Evolutionary conservation across 768 basidiomycete species (phyloP), one percentile per base, ranked within the genome.

Genomic region (Neoboletus subvelutipes): DNA sequence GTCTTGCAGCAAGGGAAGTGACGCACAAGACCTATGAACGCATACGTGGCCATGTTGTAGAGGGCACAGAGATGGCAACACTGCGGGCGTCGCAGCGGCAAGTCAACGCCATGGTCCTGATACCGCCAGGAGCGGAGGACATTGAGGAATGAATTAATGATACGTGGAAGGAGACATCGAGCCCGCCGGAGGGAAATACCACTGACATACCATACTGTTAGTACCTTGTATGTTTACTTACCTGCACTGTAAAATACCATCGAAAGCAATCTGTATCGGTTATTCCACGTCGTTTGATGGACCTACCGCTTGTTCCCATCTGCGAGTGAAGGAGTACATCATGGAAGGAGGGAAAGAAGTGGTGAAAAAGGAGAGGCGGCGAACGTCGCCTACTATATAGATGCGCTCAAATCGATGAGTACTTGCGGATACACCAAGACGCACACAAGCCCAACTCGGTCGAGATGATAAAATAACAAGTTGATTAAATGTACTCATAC

Each of bases 401-500:
- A 24, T 18, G 34, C 24, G 8, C n/a, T 13, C 29, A 47, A 12
- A 20, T 31, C 28, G n/a, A 46, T 29, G 28, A n/a, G 39, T 33
- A 12, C 31, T 33, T 33, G 31, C 31, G 2, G 31, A 12, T 33
- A 2, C 31, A 33, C 31, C 31, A 33, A 33, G 10, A 31, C 9
- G 9, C 29, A 9, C 29, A 31, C 26, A 26, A 5, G 26, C 26
- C 26, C 26, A 26, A 26, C 26, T 26, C 10, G 39, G 11, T 20
- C 11, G 20, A 22, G 1, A 13, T 5, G 34, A 17, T 7, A 17
- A 42, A 42, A 24, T 8, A 11, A 46, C 28, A 11, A 47, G 28
- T 46, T 20, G 13, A 33, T 15, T 36, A 22, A 2, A 37, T 28
- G n/a, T 50, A 10, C 39, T 76, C 61, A 79, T 13, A 78, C 63